Conservation (phyloP, 1,139 yeast species). For the Saccharomyces hybrid region DNA sequence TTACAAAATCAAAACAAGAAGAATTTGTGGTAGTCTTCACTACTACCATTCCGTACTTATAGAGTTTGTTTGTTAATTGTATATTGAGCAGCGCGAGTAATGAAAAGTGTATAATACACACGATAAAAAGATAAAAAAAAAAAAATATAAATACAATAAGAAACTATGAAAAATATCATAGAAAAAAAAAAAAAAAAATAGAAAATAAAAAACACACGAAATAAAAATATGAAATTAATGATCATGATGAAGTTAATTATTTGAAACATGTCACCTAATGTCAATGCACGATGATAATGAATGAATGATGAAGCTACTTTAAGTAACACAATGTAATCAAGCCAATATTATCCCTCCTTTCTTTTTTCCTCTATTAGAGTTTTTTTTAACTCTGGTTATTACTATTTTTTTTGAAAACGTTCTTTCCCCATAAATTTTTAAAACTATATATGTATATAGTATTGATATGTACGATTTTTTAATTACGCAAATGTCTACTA, state of each 20-base stretch:
- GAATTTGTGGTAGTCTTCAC: constrained; percentile 8
- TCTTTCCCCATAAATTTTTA: not conserved
- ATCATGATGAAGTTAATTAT: not conserved
- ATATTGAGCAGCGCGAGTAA: constrained; percentile 7
- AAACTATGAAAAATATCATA: not conserved
- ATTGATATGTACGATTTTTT: not conserved
- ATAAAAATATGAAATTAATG: not conserved
- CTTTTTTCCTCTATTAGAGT: not conserved
- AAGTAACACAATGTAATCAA: not conserved
- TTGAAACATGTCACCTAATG: not conserved
- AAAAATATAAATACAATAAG: not conserved
- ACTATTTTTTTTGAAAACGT: not conserved
- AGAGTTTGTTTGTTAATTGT: constrained; percentile 7
- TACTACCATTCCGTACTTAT: constrained; percentile 4
- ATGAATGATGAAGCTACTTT: not conserved
- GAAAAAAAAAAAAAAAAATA: not conserved
- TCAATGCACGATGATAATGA: not conserved
- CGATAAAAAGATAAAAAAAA: constrained; percentile 1
- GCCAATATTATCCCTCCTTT: not conserved
- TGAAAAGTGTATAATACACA: constrained; percentile 1
- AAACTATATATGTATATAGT: not conserved
- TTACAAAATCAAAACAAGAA: constrained; percentile 10
- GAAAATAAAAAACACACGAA: not conserved
- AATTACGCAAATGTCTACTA: not conserved
- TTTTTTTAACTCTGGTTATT: not conserved